Evolutionary conservation across 2,329 filamentous ascomycete genomes (phyloP).

Genomic region (Colletotrichum chrysophilum): DNA sequence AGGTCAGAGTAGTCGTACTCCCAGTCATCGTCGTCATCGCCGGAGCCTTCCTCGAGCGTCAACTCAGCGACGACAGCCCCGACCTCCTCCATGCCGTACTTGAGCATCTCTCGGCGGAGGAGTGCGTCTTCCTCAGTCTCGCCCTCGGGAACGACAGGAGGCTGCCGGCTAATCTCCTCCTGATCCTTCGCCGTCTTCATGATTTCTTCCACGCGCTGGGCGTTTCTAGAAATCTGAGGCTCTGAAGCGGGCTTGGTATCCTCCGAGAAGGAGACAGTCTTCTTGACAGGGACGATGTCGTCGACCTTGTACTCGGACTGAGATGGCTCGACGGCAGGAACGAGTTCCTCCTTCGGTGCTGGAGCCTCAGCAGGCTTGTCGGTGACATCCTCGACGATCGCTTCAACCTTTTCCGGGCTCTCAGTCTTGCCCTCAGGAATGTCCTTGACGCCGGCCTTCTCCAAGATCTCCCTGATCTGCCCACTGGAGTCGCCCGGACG

Average conservation of each 20-base stretch:
- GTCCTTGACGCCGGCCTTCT: constrained; percentile 75
- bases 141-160: constrained; percentile 70
- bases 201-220: constrained; percentile 58
- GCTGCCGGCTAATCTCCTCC: constrained; percentile 49
- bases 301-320: background rate
- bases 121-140: constrained; percentile 83
- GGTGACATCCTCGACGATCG: constrained; percentile 21
- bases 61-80: constrained; percentile 92
- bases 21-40: constrained; percentile 52
- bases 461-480: constrained; percentile 73
- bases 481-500: constrained; percentile 71
- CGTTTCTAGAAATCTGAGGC: constrained; percentile 43
- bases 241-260: constrained; percentile 58
- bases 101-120: constrained; percentile 85
- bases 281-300: constrained; percentile 40
- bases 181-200: constrained; percentile 62
- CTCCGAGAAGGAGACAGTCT: constrained; percentile 68
- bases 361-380: background rate
- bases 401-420: background rate
- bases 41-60: constrained; percentile 74
- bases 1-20: constrained; percentile 56
- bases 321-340: background rate
- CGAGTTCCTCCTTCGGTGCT: background rate
- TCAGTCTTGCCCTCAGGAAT: constrained; percentile 30
- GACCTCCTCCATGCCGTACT: constrained; percentile 88